A percentile compares a stretch with the other conserved stretches of the same genome.
phyloP scores from a whole-genome alignment of 1,284 basidiomycete genomes.

The Ceratobasidium sp. region DNA sequence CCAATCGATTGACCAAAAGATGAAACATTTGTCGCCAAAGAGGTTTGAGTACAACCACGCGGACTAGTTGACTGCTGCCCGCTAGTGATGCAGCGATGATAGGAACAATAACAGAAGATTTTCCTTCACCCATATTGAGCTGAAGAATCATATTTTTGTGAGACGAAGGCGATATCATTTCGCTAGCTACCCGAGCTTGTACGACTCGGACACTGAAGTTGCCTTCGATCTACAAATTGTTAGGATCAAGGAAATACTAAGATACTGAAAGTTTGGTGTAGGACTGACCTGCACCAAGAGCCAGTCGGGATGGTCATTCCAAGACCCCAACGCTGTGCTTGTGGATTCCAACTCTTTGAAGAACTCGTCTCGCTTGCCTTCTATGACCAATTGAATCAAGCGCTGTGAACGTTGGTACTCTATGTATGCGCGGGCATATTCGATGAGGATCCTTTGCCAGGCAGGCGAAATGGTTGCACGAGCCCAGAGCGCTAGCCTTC shows the following conservation, averaged over 20 bases:
- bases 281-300: constrained; percentile 34
- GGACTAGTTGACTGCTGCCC: constrained; percentile 61
- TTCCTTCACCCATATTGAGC: constrained; percentile 74
- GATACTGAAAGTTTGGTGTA: too few species aligned
- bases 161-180: constrained; percentile 64
- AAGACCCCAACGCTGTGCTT: background rate
- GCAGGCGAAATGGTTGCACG: background rate
- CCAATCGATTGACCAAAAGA: constrained; percentile 62
- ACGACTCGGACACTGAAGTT: constrained; percentile 62
- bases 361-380: constrained; percentile 15
- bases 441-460: constrained; percentile 4
- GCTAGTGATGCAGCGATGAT: constrained; percentile 61
- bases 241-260: background rate
- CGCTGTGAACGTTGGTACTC: constrained; percentile 29
- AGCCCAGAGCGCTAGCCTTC: background rate
- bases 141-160: constrained; percentile 61
- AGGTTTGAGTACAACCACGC: constrained; percentile 65
- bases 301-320: background rate
- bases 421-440: constrained; percentile 26
- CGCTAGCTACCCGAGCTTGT: constrained; percentile 60
- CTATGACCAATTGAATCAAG: constrained; percentile 6
- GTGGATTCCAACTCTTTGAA: constrained; percentile 12
- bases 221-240: constrained; percentile 60
- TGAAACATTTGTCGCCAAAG: constrained; percentile 64
- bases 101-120: constrained; percentile 67